Evolutionary conservation across 2,329 filamentous ascomycete species (phyloP), one percentile per base, ranked within the genome.

Genomic region (Stenocarpella maydis): DNA sequence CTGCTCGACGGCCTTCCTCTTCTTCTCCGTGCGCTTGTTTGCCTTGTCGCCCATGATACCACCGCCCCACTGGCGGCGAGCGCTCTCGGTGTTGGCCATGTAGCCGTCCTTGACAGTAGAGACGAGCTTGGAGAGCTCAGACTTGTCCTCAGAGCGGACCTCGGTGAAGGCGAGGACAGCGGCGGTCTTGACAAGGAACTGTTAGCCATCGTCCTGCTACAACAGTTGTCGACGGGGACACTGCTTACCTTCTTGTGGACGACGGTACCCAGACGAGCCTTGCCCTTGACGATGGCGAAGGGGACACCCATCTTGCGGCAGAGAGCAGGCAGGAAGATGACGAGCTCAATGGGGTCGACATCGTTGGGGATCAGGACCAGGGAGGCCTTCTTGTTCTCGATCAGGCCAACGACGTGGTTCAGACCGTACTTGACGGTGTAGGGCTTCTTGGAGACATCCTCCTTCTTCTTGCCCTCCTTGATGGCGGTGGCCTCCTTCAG

Each of bases 231-330:
- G 1, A 1, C 6, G 17, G 50, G 34, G 26, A 12, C 21, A 63
- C 39, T 12, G 54, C 84, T 72, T 79, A 94, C 92, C 92, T 99
- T 99, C 92, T 99, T 98, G 92, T 99, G 95, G 76, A 99, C 95
- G 77, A 99, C 95, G 72, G 96, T 98, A 78, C 96, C 96, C 79
- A 99, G 93, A 86, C 96, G 92, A 77, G 96, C 96, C 93, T 99
- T 99, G 88, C 96, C 96, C 93, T 99, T 99, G 82, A 99, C 90
- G 78, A 99, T 98, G 82, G 95, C 96, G 84, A 98, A 99, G 75
- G 97, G 96, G 78, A 98, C 91, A 87, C 97, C 97, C 95, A 99
- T 99, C 93, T 99, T 99, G 86, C 95, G 93, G 93, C 96, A 99
- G 77, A 99, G 93, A 80, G 96, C 95, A 77, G 96, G 96, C 74